A percentile compares a stretch with the other conserved stretches of the same genome.
Conservation (phyloP, 2,329 filamentous ascomycete genomes). For the Sarocladium oryzae region DNA sequence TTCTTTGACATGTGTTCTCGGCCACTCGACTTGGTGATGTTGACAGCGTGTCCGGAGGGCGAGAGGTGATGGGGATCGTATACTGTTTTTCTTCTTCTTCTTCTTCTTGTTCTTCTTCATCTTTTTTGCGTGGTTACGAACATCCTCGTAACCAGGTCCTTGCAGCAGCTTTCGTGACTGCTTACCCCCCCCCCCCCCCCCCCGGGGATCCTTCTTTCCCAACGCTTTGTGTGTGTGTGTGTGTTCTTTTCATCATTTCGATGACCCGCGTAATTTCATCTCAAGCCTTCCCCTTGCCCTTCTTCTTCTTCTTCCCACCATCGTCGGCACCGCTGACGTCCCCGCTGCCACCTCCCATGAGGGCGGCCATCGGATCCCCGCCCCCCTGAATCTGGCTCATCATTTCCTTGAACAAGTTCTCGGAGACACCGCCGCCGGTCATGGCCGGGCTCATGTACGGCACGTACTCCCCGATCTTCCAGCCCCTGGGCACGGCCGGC, state of each 20-base stretch:
- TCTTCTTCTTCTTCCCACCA: slow-evolving; percentile 33
- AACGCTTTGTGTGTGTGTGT: no score
- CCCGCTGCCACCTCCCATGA: slow-evolving; percentile 29
- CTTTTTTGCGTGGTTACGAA: no score
- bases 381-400: slow-evolving; percentile 79
- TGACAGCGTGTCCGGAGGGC: no score
- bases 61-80: no score
- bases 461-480: slow-evolving; percentile 80
- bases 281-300: slow-evolving; percentile 42
- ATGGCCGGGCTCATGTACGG: slow-evolving; percentile 85
- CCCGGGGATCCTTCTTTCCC: neutral
- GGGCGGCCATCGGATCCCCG: slow-evolving; percentile 38
- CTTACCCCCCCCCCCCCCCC: no score
- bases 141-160: no score
- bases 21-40: no score
- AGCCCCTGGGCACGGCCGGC: slow-evolving; percentile 74
- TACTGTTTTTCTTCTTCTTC: neutral
- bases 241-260: neutral
- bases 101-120: no score
- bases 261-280: neutral
- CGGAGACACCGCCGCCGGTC: slow-evolving; percentile 86
- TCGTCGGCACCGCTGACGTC: slow-evolving; percentile 18
- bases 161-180: no score
- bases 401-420: slow-evolving; percentile 94
- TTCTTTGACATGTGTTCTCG: no score